phyloP scores from a whole-genome alignment of 306 rosid genomes.

The Cicer bijugum region DNA sequence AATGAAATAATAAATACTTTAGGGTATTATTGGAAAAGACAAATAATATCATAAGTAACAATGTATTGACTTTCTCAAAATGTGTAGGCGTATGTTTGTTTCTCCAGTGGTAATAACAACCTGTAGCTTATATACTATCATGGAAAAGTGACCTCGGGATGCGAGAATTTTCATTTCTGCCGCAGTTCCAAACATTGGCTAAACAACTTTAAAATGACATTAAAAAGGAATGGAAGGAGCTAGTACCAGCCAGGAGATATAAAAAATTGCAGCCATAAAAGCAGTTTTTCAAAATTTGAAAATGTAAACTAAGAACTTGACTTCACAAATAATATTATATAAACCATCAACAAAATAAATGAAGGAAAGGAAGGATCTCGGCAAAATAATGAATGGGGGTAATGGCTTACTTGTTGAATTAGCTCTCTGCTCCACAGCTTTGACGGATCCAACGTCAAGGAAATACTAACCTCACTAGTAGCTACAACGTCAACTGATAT shows the following conservation, averaged over 20 bases:
- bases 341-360: constrained; percentile 24
- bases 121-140: too few relatives aligned
- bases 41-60: too few relatives aligned
- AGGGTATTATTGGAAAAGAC: too few relatives aligned
- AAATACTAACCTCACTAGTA: constrained; percentile 87
- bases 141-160: too few relatives aligned
- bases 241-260: not conserved
- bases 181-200: too few relatives aligned
- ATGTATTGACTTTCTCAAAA: too few relatives aligned
- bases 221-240: too few relatives aligned
- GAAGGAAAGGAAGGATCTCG: constrained; percentile 36
- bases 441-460: constrained; percentile 87
- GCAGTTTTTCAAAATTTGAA: not conserved
- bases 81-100: too few relatives aligned
- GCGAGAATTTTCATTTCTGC: too few relatives aligned
- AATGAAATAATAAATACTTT: too few relatives aligned
- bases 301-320: not conserved
- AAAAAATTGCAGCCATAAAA: not conserved
- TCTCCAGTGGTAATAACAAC: too few relatives aligned
- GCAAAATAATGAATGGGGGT: constrained; percentile 13
- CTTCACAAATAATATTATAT: constrained; percentile 12
- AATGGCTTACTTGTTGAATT: constrained; percentile 72
- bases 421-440: constrained; percentile 92
- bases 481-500: constrained; percentile 89
- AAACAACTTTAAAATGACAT: too few relatives aligned